phyloP scores from a whole-genome alignment of 352 stramenopile species.

The Globisporangium solare region DNA sequence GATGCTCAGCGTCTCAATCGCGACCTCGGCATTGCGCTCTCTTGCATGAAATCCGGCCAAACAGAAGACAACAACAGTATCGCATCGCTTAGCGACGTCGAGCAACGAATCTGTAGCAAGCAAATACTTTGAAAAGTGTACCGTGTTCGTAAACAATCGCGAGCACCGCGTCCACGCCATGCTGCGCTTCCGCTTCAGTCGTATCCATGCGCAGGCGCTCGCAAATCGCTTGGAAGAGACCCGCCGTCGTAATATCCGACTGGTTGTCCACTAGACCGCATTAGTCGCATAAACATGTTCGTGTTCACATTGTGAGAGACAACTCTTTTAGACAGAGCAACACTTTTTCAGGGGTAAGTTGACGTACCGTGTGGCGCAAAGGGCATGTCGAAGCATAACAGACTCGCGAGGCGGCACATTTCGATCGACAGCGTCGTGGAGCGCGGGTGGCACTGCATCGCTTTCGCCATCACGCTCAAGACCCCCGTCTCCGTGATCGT shows the following conservation, averaged over 20 bases:
- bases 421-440: conserved; percentile 28
- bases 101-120: not conserved
- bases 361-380: conserved; percentile 35
- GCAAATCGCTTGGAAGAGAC: conserved; percentile 28
- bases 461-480: conserved; percentile 27
- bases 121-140: conserved; percentile 8
- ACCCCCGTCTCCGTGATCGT: conserved; percentile 41
- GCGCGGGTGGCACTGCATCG: conserved; percentile 21
- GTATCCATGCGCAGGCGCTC: conserved; percentile 14
- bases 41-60: not conserved
- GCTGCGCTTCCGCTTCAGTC: conserved; percentile 18
- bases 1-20: conserved; percentile 21
- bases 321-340: not conserved
- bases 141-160: conserved; percentile 45
- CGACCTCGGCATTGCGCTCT: conserved; percentile 24
- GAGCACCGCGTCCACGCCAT: conserved; percentile 25
- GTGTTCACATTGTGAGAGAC: not conserved
- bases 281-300: not conserved
- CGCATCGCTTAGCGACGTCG: not conserved
- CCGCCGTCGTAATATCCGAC: conserved; percentile 27
- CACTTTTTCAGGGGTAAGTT: not conserved
- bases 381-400: conserved; percentile 54
- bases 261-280: conserved; percentile 46
- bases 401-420: conserved; percentile 28
- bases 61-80: not conserved